A percentile compares a stretch with the other conserved stretches of the same genome.
Evolutionary conservation across 805 yeast species (phyloP).

Genomic region (Sungouiozyma ichnusensis): DNA sequence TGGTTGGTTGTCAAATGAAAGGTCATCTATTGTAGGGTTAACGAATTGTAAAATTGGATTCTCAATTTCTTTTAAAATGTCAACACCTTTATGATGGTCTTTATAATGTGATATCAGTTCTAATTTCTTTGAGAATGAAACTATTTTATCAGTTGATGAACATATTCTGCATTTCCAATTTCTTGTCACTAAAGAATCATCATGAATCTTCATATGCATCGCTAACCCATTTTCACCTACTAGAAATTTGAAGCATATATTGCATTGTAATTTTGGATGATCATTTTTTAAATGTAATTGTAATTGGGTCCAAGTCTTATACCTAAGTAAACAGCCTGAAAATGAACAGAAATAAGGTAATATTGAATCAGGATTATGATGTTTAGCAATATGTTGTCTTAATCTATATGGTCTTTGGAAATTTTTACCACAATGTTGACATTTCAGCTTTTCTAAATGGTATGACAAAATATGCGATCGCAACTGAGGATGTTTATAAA

Average conservation of each 20-base stretch:
- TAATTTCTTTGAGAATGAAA: conserved; percentile 42
- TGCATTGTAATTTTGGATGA: conserved; percentile 62
- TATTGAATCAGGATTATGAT: conserved; percentile 41
- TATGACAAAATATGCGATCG: conserved; percentile 57
- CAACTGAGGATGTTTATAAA: conserved; percentile 65
- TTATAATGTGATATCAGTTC: conserved; percentile 48
- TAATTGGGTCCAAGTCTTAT: conserved; percentile 64
- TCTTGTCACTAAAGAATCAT: conserved; percentile 38
- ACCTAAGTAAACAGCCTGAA: conserved; percentile 48
- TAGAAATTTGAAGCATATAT: conserved; percentile 57
- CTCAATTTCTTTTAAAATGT: conserved; percentile 8
- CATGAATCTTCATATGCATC: conserved; percentile 68
- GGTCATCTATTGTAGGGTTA: background rate
- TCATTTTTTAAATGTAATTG: conserved; percentile 59
- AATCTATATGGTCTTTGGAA: conserved; percentile 59
- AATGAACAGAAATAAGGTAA: conserved; percentile 46
- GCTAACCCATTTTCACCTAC: conserved; percentile 60
- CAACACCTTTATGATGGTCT: conserved; percentile 31
- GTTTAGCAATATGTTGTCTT: conserved; percentile 52
- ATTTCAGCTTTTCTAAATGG: conserved; percentile 47
- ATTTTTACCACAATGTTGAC: conserved; percentile 52
- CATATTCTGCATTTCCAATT: conserved; percentile 62
- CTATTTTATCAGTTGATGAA: conserved; percentile 17
- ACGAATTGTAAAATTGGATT: background rate
- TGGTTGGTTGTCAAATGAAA: background rate